Conservation (phyloP, 2,329 filamentous ascomycete genomes). For the Phaeosphaeria sp. region DNA sequence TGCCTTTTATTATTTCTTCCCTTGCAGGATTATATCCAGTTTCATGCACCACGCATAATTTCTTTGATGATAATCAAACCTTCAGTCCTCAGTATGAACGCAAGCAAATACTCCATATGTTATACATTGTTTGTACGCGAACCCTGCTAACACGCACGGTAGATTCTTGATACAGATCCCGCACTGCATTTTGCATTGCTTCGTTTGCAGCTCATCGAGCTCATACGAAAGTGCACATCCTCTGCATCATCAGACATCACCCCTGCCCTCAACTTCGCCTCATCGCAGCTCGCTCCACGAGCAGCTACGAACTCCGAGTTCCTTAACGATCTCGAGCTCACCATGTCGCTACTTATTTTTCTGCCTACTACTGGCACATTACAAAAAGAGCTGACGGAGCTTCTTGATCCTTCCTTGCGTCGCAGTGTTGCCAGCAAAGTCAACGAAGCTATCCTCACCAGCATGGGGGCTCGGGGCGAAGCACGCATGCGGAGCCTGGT, state of each 20-base stretch:
- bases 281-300: conserved; percentile 82
- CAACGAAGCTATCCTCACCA: conserved; percentile 83
- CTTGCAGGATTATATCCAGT: conserved; percentile 92
- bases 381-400: conserved; percentile 73
- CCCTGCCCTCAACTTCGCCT: conserved; percentile 85
- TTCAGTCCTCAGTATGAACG: conserved; percentile 87
- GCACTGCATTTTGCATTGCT: conserved; percentile 88
- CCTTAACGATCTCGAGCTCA: conserved; percentile 84
- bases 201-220: conserved; percentile 88
- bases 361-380: conserved; percentile 72
- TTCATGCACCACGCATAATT: conserved; percentile 99
- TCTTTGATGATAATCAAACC: conserved; percentile 88
- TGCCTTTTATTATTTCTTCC: conserved; percentile 7
- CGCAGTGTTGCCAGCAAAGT: conserved; percentile 85
- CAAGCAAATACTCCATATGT: conserved; percentile 18
- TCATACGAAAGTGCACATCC: conserved; percentile 79
- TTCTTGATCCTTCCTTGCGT: conserved; percentile 81
- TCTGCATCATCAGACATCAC: conserved; percentile 73
- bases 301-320: conserved; percentile 83
- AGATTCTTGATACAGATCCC: conserved; percentile 88
- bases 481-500: conserved; percentile 83
- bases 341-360: conserved; percentile 91
- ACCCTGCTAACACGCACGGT: conserved; percentile 30
- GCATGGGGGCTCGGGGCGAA: conserved; percentile 75
- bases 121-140: conserved; percentile 11